These are phyloP conservation scores for Eucalyptus pauciflora DNA, from an alignment of 345 rosid genomes.

Conservation along the genomic window DNA sequence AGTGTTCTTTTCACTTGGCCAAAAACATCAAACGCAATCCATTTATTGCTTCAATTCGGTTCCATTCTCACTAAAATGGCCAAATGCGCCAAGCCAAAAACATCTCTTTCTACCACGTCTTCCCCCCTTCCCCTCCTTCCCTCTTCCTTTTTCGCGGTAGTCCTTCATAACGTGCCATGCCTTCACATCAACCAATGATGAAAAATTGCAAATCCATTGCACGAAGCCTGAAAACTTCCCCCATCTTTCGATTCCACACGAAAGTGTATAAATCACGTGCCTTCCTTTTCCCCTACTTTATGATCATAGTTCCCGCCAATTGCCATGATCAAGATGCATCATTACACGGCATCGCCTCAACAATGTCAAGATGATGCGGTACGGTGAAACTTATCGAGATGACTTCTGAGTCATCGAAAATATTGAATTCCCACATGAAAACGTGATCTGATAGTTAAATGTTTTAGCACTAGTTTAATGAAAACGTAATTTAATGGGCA, in stretches of 20 bases:
- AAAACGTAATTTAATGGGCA: background rate
- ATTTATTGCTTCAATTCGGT: background rate
- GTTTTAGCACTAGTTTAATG: background rate
- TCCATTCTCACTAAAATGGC: background rate
- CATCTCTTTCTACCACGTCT: background rate
- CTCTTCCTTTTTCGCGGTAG: background rate
- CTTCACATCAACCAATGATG: background rate
- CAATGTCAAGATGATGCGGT: background rate
- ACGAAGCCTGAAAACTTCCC: background rate
- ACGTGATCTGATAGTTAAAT: background rate
- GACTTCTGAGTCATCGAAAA: background rate
- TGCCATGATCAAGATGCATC: background rate
- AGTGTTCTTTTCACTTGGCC: background rate
- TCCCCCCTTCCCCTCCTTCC: background rate
- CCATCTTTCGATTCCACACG: background rate
- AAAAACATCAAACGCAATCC: background rate
- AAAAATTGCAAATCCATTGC: background rate
- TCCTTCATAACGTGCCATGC: background rate
- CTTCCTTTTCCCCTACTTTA: background rate
- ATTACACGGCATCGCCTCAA: background rate
- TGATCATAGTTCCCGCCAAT: background rate
- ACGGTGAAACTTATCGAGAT: background rate
- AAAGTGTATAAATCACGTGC: background rate
- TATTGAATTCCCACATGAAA: background rate
- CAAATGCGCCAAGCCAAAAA: background rate